These are phyloP conservation scores for Tetrahymena malaccensis DNA, from an alignment of 73 alveolate species.

Conservation along the genomic window DNA sequence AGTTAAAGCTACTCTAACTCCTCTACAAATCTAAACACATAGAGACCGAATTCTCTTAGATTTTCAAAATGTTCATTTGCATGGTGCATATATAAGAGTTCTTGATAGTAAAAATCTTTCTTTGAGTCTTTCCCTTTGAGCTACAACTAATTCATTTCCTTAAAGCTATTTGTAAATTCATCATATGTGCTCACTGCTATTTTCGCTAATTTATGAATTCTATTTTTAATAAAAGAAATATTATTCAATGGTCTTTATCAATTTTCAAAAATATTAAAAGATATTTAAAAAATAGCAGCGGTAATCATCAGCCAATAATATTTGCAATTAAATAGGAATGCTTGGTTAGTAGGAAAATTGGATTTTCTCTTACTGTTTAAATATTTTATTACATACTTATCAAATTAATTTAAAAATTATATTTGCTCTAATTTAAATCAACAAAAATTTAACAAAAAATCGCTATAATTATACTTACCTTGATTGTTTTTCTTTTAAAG, in stretches of 20 bases:
- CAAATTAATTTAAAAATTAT: no score
- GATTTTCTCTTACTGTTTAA: not conserved
- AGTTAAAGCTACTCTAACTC: not conserved
- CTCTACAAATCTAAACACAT: not conserved
- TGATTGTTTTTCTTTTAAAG: not conserved
- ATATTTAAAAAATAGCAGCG: not conserved
- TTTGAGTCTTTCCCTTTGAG: not conserved
- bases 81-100: not conserved
- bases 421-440: no score
- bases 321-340: no score
- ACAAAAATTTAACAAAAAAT: no score
- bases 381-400: not conserved
- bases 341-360: not conserved
- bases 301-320: not conserved
- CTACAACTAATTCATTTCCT: not conserved
- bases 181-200: not conserved
- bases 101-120: not conserved
- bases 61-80: not conserved
- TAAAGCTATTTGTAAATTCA: not conserved
- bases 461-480: not conserved
- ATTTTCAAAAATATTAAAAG: not conserved
- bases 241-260: not conserved
- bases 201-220: not conserved
- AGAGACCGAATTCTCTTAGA: not conserved
- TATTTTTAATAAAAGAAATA: not conserved